These are phyloP conservation scores for Barbatosphaeria neglecta DNA, from an alignment of 495 filamentous ascomycete species.

Conservation along the genomic window DNA sequence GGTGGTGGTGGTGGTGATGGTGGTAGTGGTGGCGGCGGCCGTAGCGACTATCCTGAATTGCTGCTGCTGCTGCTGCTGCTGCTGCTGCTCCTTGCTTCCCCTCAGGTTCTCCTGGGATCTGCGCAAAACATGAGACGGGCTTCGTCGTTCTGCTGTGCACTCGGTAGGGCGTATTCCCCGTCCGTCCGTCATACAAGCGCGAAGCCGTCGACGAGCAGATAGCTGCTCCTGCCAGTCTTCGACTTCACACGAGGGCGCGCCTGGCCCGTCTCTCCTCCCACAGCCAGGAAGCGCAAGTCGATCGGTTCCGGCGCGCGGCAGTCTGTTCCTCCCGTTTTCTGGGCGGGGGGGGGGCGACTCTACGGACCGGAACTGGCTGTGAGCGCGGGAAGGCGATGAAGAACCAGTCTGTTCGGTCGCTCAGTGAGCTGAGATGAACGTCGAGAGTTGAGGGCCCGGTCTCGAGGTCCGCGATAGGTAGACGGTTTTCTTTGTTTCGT, in stretches of 20 bases:
- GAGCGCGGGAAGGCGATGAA: no score
- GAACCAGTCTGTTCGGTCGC: no score
- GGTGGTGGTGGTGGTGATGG: no score
- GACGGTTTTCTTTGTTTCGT: no score
- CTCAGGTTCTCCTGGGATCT: neutral
- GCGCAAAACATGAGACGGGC: neutral
- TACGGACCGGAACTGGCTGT: neutral
- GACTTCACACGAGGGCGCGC: no score
- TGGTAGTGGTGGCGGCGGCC: no score
- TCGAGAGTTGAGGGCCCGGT: no score
- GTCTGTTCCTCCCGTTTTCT: neutral
- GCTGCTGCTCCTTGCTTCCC: constrained; percentile 7
- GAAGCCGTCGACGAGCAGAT: neutral
- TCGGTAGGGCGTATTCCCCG: no score
- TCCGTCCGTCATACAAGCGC: neutral
- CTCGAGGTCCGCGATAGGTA: neutral
- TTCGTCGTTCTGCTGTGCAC: neutral
- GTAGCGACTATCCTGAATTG: no score
- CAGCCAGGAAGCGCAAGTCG: neutral
- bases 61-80: no score
- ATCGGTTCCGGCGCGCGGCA: neutral
- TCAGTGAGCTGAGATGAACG: neutral
- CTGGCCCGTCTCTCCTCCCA: neutral
- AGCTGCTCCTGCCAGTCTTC: no score
- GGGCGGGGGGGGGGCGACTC: neutral